Conservation (phyloP, 2,329 filamentous ascomycete genomes). For the Teratosphaeria viscida region DNA sequence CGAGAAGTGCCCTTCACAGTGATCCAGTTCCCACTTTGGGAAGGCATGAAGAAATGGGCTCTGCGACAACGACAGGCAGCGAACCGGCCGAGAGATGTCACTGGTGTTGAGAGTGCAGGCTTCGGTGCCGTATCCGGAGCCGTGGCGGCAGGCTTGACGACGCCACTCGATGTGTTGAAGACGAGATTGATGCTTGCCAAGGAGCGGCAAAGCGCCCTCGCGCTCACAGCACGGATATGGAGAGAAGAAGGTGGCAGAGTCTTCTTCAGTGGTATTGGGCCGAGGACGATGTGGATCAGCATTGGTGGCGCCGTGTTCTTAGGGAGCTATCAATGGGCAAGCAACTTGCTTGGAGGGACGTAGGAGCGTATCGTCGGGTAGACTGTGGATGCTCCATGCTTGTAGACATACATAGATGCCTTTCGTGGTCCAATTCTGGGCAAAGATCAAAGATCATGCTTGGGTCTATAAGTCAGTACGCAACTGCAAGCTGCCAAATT, state of each 20-base stretch:
- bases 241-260: constrained; percentile 53
- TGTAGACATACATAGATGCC: neutral
- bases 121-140: constrained; percentile 79
- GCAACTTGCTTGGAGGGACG: constrained; percentile 51
- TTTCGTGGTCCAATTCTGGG: neutral
- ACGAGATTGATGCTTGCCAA: constrained; percentile 87
- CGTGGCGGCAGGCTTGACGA: constrained; percentile 78
- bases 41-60: constrained; percentile 71
- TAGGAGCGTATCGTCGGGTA: neutral
- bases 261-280: constrained; percentile 69
- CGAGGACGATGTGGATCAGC: constrained; percentile 87
- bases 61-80: constrained; percentile 25
- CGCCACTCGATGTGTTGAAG: constrained; percentile 91
- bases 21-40: constrained; percentile 96
- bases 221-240: constrained; percentile 55
- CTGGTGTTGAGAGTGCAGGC: constrained; percentile 67
- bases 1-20: constrained; percentile 95
- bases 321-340: constrained; percentile 83
- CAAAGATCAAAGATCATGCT: neutral
- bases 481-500: neutral
- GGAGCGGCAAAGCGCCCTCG: constrained; percentile 49
- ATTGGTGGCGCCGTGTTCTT: constrained; percentile 89
- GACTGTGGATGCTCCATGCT: neutral
- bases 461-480: neutral
- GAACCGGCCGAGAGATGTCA: constrained; percentile 39